phyloP scores from a whole-genome alignment of 2,329 filamentous ascomycete genomes.

The Fusarium gaditjirri region DNA sequence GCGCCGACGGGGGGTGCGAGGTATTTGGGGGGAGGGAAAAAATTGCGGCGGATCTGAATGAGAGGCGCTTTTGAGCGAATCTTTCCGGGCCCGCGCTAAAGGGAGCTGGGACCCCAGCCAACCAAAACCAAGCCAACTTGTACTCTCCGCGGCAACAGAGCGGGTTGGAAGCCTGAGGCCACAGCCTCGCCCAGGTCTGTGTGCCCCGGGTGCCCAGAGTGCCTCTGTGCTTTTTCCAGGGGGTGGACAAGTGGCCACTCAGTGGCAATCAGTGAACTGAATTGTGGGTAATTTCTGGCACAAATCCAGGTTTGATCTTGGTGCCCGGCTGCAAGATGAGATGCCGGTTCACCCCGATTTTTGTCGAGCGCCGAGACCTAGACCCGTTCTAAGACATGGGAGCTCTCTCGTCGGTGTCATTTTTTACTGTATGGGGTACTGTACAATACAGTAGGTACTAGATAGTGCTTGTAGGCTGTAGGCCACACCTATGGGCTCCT shows the following conservation, averaged over 20 bases:
- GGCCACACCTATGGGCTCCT: not conserved
- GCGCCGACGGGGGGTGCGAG: constrained; percentile 56
- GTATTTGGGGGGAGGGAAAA: constrained; percentile 57
- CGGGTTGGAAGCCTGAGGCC: constrained; percentile 50
- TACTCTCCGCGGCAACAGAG: constrained; percentile 49
- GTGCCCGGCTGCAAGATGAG: constrained; percentile 45
- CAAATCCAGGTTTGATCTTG: constrained; percentile 36
- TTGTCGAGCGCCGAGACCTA: constrained; percentile 47
- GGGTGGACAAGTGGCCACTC: constrained; percentile 39
- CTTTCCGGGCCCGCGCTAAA: constrained; percentile 59
- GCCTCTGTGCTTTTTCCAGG: constrained; percentile 32
- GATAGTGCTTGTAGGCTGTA: not conserved
- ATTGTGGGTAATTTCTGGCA: constrained; percentile 26
- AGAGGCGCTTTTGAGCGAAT: constrained; percentile 64
- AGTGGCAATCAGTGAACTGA: constrained; percentile 26
- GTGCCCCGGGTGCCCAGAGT: constrained; percentile 7
- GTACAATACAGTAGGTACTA: constrained; percentile 5
- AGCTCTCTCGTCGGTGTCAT: constrained; percentile 4
- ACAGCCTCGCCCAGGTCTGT: constrained; percentile 30
- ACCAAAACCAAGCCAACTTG: constrained; percentile 33
- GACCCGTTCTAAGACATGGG: constrained; percentile 39
- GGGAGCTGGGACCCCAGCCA: constrained; percentile 46
- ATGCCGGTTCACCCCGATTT: constrained; percentile 52
- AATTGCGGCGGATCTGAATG: constrained; percentile 60
- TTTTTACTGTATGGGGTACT: constrained; percentile 35